These are phyloP conservation scores for Saccharomycodes ludwigii DNA, from an alignment of 805 yeast genomes.

Conservation along the genomic window DNA sequence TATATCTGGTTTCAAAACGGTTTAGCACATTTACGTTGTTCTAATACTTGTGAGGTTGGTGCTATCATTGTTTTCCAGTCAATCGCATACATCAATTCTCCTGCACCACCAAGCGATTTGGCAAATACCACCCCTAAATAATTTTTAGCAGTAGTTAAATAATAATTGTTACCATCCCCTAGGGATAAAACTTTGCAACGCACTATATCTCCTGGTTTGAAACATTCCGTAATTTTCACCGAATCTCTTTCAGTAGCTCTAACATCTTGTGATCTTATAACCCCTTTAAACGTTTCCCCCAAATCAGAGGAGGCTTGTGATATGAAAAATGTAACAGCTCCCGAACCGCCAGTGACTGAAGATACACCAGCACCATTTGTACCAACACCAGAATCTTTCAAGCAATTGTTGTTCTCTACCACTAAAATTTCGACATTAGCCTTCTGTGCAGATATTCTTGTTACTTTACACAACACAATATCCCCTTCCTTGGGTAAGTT, in stretches of 20 bases:
- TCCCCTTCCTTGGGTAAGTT: constrained; percentile 77
- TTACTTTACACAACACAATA: constrained; percentile 63
- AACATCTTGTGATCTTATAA: constrained; percentile 77
- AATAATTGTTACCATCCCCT: constrained; percentile 91
- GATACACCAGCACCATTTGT: constrained; percentile 33
- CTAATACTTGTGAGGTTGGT: constrained; percentile 60
- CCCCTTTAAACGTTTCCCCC: constrained; percentile 83
- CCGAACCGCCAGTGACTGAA: constrained; percentile 44
- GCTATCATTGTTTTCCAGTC: constrained; percentile 95
- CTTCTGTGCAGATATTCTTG: constrained; percentile 52
- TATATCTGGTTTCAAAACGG: constrained; percentile 36
- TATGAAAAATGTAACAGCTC: constrained; percentile 30
- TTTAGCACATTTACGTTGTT: constrained; percentile 83
- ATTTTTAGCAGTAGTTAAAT: constrained; percentile 77
- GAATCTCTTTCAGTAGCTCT: constrained; percentile 85
- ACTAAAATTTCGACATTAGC: constrained; percentile 68
- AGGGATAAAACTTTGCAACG: constrained; percentile 69
- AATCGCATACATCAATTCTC: constrained; percentile 70
- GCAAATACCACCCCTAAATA: constrained; percentile 94
- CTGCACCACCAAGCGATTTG: constrained; percentile 48
- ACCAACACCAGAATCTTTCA: constrained; percentile 57
- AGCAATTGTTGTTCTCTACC: constrained; percentile 47
- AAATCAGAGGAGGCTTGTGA: constrained; percentile 48
- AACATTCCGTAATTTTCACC: constrained; percentile 66
- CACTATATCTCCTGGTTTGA: constrained; percentile 85